Percentiles rank a stretch among this genome's conserved stretches.
phyloP scores from a whole-genome alignment of 257 asterid genomes.

The Oldenlandia corymbosa region DNA sequence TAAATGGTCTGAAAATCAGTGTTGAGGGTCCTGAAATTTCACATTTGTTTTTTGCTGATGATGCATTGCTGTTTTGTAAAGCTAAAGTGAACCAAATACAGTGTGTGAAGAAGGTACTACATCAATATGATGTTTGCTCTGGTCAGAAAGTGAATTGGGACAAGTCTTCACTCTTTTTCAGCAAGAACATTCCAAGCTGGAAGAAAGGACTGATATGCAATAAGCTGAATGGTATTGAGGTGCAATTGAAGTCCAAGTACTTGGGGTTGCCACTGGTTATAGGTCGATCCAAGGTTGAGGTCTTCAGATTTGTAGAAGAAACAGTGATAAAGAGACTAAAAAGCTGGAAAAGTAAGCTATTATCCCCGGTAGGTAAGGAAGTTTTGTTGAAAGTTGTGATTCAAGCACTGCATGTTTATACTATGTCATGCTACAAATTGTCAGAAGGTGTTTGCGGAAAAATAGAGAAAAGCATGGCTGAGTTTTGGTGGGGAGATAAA shows the following conservation, averaged over 20 bases:
- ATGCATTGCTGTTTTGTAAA: not conserved
- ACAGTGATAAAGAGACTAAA: not conserved
- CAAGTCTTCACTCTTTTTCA: not conserved
- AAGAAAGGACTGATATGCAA: not conserved
- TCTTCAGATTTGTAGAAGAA: not conserved
- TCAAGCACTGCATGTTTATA: not conserved
- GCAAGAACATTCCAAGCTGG: not conserved
- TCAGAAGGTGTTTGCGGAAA: not conserved
- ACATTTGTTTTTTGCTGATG: not conserved
- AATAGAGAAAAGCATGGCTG: not conserved
- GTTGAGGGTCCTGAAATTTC: not conserved
- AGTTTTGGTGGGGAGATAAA: too few relatives aligned
- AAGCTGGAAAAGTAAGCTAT: not conserved
- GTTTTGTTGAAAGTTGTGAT: not conserved
- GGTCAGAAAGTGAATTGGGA: not conserved
- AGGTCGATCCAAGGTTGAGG: not conserved
- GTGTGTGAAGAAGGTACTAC: not conserved
- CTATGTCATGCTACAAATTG: not conserved
- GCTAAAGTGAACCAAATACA: not conserved
- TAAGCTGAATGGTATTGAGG: not conserved
- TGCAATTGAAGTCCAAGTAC: not conserved
- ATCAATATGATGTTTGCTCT: not conserved
- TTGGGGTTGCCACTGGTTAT: not conserved
- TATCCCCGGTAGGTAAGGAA: not conserved
- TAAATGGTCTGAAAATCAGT: not conserved